phyloP scores from a whole-genome alignment of 2,329 filamentous ascomycete genomes.

The Dendryphion nanum region DNA sequence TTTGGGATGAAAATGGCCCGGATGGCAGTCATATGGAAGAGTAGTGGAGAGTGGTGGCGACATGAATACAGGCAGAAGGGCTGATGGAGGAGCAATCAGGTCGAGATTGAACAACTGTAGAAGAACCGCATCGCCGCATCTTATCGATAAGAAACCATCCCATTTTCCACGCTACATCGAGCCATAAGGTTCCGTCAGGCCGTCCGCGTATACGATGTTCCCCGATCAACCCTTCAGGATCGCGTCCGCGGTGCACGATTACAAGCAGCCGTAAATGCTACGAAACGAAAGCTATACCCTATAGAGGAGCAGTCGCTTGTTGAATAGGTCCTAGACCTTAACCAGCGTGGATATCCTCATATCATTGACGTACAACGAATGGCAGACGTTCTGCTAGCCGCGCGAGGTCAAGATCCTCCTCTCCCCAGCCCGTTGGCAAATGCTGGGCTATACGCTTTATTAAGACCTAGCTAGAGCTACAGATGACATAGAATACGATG shows the following conservation, averaged over 20 bases:
- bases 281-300: conserved; percentile 1
- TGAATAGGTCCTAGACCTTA: conserved; percentile 2
- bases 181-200: too few relatives aligned
- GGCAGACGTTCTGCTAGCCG: conserved; percentile 6
- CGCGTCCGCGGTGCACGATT: neutral
- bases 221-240: conserved; percentile 1
- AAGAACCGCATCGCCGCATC: too few relatives aligned
- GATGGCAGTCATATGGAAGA: too few relatives aligned
- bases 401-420: conserved; percentile 6
- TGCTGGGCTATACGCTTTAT: conserved; percentile 4
- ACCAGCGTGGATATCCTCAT: conserved; percentile 2
- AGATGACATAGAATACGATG: conserved; percentile 7
- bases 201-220: conserved; percentile 2
- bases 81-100: too few relatives aligned
- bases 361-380: conserved; percentile 5
- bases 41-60: too few relatives aligned
- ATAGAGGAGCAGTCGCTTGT: conserved; percentile 1
- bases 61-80: neutral
- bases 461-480: conserved; percentile 5
- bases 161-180: neutral
- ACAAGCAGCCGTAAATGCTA: neutral
- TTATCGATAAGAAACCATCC: neutral
- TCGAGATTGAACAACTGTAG: conserved; percentile 1
- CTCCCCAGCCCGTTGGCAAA: conserved; percentile 2
- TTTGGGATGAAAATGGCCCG: too few relatives aligned